phyloP scores from a whole-genome alignment of 1,284 basidiomycete species.

The Abortiporus biennis region DNA sequence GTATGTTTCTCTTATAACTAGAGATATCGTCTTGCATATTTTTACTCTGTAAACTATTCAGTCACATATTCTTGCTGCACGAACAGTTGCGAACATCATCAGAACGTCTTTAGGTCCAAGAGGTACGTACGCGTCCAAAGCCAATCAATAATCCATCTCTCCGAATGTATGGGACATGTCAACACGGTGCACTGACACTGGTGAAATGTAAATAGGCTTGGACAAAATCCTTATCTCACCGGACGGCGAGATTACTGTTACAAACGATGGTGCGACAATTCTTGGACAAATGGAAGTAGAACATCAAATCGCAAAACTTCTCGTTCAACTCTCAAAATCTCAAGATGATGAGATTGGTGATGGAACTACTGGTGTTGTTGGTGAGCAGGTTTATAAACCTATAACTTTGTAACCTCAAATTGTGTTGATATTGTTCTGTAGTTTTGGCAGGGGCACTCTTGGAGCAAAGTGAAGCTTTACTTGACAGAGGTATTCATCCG shows the following conservation, averaged over 20 bases:
- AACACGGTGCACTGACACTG: too few species aligned
- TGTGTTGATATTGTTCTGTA: slow-evolving; percentile 24
- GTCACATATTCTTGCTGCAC: slow-evolving; percentile 93
- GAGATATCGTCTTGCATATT: background rate
- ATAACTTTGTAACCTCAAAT: background rate
- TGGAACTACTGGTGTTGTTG: slow-evolving; percentile 97
- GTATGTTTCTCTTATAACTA: slow-evolving; percentile 33
- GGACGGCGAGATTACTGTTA: slow-evolving; percentile 98
- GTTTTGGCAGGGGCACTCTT: slow-evolving; percentile 96
- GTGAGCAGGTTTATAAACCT: slow-evolving; percentile 50
- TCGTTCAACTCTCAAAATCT: slow-evolving; percentile 94
- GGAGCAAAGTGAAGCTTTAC: slow-evolving; percentile 84
- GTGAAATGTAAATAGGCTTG: too few species aligned
- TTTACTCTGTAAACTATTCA: slow-evolving; percentile 23
- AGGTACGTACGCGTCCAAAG: slow-evolving; percentile 25
- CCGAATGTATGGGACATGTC: too few species aligned
- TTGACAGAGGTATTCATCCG: slow-evolving; percentile 96
- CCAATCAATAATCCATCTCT: slow-evolving; percentile 3
- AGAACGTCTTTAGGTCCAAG: slow-evolving; percentile 93
- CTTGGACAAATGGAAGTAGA: slow-evolving; percentile 97
- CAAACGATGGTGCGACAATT: slow-evolving; percentile 98
- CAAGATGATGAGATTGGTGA: slow-evolving; percentile 99
- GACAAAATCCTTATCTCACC: slow-evolving; percentile 99
- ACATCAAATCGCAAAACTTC: slow-evolving; percentile 96
- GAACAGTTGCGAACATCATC: slow-evolving; percentile 92